A percentile compares a stretch with the other conserved stretches of the same genome.
These are phyloP conservation scores for Phanerochaete carnosa DNA, from an alignment of 768 basidiomycete species.

Conservation along the genomic window DNA sequence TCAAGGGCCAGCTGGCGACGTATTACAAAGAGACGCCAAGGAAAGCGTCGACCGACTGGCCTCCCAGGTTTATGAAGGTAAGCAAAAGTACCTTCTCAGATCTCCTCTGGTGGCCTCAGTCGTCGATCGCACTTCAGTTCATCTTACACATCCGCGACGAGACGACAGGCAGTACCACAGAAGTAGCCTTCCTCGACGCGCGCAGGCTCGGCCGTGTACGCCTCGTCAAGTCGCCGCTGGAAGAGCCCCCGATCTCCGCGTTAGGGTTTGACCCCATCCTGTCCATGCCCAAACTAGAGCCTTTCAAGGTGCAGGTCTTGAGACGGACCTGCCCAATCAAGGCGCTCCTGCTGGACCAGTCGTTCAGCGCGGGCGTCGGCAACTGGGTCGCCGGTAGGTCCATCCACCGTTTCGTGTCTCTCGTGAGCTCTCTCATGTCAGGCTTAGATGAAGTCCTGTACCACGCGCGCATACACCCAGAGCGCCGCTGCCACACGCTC, in stretches of 20 bases:
- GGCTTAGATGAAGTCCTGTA: slow-evolving; percentile 66
- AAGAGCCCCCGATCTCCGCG: slow-evolving; percentile 65
- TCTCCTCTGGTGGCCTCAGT: neutral
- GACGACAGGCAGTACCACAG: slow-evolving; percentile 32
- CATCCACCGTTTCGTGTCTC: slow-evolving; percentile 2
- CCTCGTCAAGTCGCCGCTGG: slow-evolving; percentile 51
- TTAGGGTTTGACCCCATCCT: slow-evolving; percentile 79
- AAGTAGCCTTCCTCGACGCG: slow-evolving; percentile 71
- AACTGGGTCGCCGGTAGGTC: slow-evolving; percentile 75
- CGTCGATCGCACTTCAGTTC: slow-evolving; percentile 38
- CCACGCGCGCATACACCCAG: slow-evolving; percentile 70
- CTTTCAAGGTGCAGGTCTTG: slow-evolving; percentile 44
- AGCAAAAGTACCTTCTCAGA: neutral
- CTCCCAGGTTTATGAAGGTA: slow-evolving; percentile 67
- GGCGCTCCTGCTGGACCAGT: slow-evolving; percentile 73
- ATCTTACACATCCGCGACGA: slow-evolving; percentile 54
- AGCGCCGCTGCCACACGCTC: slow-evolving; percentile 58
- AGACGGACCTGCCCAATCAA: slow-evolving; percentile 68
- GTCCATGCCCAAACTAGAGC: slow-evolving; percentile 54
- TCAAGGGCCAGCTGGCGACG: slow-evolving; percentile 45
- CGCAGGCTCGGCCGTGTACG: slow-evolving; percentile 70
- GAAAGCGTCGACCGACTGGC: slow-evolving; percentile 48
- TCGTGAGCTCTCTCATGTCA: neutral
- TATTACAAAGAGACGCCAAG: slow-evolving; percentile 48
- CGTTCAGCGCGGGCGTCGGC: slow-evolving; percentile 77